Evolutionary conservation across 257 asterid genomes (phyloP).

Genomic region (Voacanga thouarsii): DNA sequence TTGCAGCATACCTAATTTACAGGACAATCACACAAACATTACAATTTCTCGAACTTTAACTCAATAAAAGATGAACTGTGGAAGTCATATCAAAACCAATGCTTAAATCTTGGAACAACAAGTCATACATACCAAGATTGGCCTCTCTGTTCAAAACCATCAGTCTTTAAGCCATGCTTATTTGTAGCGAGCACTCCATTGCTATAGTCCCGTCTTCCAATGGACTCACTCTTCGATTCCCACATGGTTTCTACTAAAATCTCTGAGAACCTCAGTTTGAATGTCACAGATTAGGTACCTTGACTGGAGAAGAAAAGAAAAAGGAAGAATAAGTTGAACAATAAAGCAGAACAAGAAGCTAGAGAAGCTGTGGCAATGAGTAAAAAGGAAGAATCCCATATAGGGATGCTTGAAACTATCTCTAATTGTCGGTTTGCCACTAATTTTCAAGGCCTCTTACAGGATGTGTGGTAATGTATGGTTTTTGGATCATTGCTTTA

Average conservation of each 20-base stretch:
- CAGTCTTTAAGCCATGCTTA: conserved; percentile 63
- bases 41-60: neutral
- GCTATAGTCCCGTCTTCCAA: conserved; percentile 52
- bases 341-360: conserved; percentile 27
- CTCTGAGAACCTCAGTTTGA: conserved; percentile 15
- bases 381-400: conserved; percentile 50
- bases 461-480: conserved; percentile 76
- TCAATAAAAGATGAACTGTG: neutral
- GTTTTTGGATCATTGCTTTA: conserved; percentile 37
- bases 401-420: conserved; percentile 72
- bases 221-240: conserved; percentile 78
- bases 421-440: conserved; percentile 55
- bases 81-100: neutral
- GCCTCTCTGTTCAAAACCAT: conserved; percentile 87
- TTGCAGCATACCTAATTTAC: conserved; percentile 67
- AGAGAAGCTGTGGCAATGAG: conserved; percentile 26
- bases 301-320: conserved; percentile 13
- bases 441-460: conserved; percentile 42
- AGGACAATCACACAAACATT: conserved; percentile 21
- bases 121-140: conserved; percentile 62
- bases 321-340: conserved; percentile 16
- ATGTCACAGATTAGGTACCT: neutral
- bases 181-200: conserved; percentile 56
- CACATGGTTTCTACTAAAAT: conserved; percentile 46
- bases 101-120: neutral